Evolutionary conservation across 2,329 filamentous ascomycete genomes (phyloP).

Genomic region (Colletotrichum costaricense): DNA sequence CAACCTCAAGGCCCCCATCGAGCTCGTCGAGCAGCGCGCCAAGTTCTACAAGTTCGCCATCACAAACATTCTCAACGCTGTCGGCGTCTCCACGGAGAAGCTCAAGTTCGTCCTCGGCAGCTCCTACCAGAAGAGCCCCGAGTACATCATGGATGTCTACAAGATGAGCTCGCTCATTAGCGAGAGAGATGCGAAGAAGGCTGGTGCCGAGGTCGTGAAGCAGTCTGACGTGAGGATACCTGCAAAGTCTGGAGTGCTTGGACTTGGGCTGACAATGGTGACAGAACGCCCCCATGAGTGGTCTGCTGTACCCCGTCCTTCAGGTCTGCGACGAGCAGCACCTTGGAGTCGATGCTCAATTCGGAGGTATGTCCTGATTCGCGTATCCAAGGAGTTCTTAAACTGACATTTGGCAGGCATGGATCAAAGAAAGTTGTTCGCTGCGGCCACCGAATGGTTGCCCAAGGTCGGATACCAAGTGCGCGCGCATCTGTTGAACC

Average conservation of each 20-base stretch:
- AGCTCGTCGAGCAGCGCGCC: slow-evolving; percentile 84
- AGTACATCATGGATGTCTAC: slow-evolving; percentile 91
- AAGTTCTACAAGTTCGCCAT: slow-evolving; percentile 87
- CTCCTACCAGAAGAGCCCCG: slow-evolving; percentile 78
- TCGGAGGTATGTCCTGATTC: slow-evolving; percentile 69
- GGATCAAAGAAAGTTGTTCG: slow-evolving; percentile 92
- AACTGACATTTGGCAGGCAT: slow-evolving; percentile 49
- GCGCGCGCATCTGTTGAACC: slow-evolving; percentile 73
- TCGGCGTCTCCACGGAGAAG: slow-evolving; percentile 82
- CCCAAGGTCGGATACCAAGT: slow-evolving; percentile 88
- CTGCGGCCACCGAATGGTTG: slow-evolving; percentile 84
- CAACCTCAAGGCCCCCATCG: slow-evolving; percentile 87
- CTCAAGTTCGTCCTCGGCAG: slow-evolving; percentile 88
- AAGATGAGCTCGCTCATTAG: slow-evolving; percentile 77
- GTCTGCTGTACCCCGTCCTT: slow-evolving; percentile 85
- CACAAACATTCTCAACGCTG: slow-evolving; percentile 78
- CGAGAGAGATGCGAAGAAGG: slow-evolving; percentile 87
- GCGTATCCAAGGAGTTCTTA: no score
- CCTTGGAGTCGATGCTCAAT: slow-evolving; percentile 87
- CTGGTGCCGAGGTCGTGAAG: slow-evolving; percentile 94
- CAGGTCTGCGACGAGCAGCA: slow-evolving; percentile 94
- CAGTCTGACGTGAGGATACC: slow-evolving; percentile 67
- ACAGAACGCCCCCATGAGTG: slow-evolving; percentile 69
- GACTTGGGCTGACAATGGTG: slow-evolving; percentile 1
- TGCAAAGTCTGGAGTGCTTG: not conserved